phyloP scores from a whole-genome alignment of 163 green algal genomes.

The Scenedesmus sp. region DNA sequence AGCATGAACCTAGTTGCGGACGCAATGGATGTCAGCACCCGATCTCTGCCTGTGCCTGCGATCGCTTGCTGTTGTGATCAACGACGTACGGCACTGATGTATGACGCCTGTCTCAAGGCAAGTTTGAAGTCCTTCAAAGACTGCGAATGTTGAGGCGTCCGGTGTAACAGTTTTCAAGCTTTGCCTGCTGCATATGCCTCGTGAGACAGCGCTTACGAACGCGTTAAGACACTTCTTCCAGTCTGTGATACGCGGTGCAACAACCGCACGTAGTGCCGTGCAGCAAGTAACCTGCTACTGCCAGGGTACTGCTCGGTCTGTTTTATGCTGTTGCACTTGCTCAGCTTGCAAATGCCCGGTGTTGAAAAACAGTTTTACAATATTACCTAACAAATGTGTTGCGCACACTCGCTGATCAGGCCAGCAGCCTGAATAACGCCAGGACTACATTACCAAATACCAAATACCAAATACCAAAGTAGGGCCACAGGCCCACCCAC shows the following conservation, averaged over 20 bases:
- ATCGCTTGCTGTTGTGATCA: background rate
- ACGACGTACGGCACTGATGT: background rate
- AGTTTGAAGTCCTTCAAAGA: background rate
- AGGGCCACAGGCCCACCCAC: too few relatives aligned
- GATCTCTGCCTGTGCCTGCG: background rate
- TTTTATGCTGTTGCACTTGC: background rate
- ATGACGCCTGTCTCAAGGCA: too few relatives aligned
- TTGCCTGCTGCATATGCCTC: background rate
- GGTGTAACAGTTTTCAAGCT: background rate
- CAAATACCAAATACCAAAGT: too few relatives aligned
- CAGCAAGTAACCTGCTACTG: background rate
- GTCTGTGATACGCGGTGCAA: background rate
- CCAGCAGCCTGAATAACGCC: background rate
- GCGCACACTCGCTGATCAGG: background rate
- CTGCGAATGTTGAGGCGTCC: background rate
- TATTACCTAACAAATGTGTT: background rate
- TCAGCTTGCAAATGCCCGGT: background rate
- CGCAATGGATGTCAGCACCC: constrained; percentile 1
- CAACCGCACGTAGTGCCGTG: background rate
- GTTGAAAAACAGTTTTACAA: background rate
- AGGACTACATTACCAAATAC: background rate
- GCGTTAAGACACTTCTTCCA: background rate
- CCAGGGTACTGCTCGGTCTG: background rate
- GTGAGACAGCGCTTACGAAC: background rate
- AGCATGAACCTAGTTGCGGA: background rate